Base-by-base conservation (phyloP, 768 basidiomycete species). In the Xanthoconium stramineum region DNA sequence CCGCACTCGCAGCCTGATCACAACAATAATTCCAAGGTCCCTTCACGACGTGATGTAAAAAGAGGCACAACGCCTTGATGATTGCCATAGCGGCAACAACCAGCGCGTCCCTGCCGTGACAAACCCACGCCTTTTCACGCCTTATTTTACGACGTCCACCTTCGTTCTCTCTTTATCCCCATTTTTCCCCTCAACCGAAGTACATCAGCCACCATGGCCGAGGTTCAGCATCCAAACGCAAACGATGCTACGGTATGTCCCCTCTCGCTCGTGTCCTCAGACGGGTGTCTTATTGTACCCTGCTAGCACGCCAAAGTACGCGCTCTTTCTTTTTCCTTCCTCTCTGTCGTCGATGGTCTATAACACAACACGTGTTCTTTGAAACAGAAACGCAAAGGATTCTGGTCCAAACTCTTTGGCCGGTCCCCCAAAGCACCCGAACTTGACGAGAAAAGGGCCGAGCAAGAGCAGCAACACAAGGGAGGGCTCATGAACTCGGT, bases 371-470 rank as follows among this genome's bases (percentile, higher is more conserved):
- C 37, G 6, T 30, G 19, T 47, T 5, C 46, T 32, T 9, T 30
- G 0, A n/a, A 33, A 11, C 47, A 64, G 62, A 64, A 60, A 20
- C 62, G 55, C 54, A 64, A 60, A 35, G 58, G 62, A 5, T 61
- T 63, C 20, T 60, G n/a, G 48, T 48, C 62, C 43, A 63, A 49
- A 28, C 1, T 56, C 39, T 40, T 52, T 15, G 24, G 48, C 20
- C 35, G 29, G 24, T 60, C 61, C 24, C 53, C 53, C 33, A 37
- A 47, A 14, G 17, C 30, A 8, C 53, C 53, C 33, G 33, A 47
- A 14, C 13, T 20, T 9, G 14, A 40, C 40, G 45, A 40, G 39
- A 37, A 36, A 17, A 48, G 36, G 40, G 13, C 47, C 8, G 57
- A 47, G 9, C 42, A 59, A 32, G 20, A 36, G 12, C 37, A 44